phyloP scores from a whole-genome alignment of 164 flowering plant genomes.

The Chloranthus sessilifolius region DNA sequence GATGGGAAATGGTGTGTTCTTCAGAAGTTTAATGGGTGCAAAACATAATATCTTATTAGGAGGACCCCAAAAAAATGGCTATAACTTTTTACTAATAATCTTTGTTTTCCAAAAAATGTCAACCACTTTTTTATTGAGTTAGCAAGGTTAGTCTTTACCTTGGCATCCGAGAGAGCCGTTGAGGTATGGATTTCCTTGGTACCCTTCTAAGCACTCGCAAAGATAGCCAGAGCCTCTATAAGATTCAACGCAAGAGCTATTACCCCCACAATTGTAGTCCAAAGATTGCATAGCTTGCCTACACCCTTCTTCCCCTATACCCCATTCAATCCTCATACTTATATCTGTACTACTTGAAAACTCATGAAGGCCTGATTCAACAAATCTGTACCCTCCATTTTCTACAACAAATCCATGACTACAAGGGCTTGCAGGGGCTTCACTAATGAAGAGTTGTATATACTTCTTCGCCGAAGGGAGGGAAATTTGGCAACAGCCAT shows the following conservation, averaged over 20 bases:
- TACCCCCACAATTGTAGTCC: conserved; percentile 14
- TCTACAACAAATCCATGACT: conserved; percentile 25
- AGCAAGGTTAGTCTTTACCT: too few relatives aligned
- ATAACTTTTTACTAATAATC: too few relatives aligned
- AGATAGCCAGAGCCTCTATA: conserved; percentile 19
- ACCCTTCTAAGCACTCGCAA: conserved; percentile 25
- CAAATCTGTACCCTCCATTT: conserved; percentile 13
- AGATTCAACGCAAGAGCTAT: conserved; percentile 24
- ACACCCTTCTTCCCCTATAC: conserved; percentile 16
- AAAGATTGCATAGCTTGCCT: conserved; percentile 8
- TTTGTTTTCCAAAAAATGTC: too few relatives aligned
- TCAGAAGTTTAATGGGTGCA: too few relatives aligned
- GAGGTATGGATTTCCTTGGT: conserved; percentile 35
- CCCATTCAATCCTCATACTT: conserved; percentile 34
- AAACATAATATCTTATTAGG: too few relatives aligned
- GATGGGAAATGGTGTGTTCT: too few relatives aligned
- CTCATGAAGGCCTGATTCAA: conserved; percentile 6
- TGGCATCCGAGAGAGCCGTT: conserved; percentile 31
- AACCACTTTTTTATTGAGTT: too few relatives aligned
- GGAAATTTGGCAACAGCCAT: conserved; percentile 19
- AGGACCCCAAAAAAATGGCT: too few relatives aligned
- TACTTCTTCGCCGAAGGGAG: conserved; percentile 13
- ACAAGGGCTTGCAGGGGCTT: too few relatives aligned
- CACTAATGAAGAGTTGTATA: not conserved
- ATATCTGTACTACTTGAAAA: conserved; percentile 1